These are phyloP conservation scores for Apiotrichum veenhuisii DNA, from an alignment of 1,284 basidiomycete genomes.

Conservation along the genomic window DNA sequence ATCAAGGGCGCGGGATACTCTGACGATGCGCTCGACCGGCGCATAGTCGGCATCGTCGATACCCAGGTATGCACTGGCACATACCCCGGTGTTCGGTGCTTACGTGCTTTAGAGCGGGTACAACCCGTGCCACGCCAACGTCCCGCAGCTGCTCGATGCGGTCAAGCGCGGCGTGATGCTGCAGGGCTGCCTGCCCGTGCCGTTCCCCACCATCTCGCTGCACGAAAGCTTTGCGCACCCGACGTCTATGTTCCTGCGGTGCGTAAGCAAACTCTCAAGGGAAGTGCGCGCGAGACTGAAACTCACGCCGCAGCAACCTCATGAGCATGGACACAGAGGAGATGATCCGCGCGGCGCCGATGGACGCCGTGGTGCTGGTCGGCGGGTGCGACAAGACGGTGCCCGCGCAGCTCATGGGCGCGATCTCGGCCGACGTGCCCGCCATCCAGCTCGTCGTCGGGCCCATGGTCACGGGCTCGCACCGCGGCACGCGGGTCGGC, in stretches of 20 bases:
- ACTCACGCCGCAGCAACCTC: slow-evolving; percentile 27
- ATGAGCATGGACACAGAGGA: slow-evolving; percentile 48
- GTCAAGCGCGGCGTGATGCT: slow-evolving; percentile 43
- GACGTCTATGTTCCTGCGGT: slow-evolving; percentile 45
- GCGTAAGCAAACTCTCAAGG: neutral
- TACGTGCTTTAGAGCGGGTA: slow-evolving; percentile 31
- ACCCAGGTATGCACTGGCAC: slow-evolving; percentile 24
- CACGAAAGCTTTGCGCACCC: slow-evolving; percentile 46
- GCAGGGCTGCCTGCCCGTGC: slow-evolving; percentile 38
- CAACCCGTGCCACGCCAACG: slow-evolving; percentile 47
- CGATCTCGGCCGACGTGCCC: slow-evolving; percentile 43
- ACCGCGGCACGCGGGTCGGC: slow-evolving; percentile 40
- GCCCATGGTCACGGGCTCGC: slow-evolving; percentile 45
- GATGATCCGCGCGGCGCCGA: slow-evolving; percentile 46
- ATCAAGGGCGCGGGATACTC: slow-evolving; percentile 49
- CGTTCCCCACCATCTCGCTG: slow-evolving; percentile 45
- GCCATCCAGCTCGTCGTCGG: slow-evolving; percentile 45
- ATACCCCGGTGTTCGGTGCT: neutral
- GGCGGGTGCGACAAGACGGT: slow-evolving; percentile 50
- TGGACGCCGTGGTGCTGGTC: slow-evolving; percentile 46
- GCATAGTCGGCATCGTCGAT: slow-evolving; percentile 45
- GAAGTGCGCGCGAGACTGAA: too few relatives aligned
- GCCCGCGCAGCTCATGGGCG: slow-evolving; percentile 47
- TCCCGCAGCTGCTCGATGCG: slow-evolving; percentile 39
- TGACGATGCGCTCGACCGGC: slow-evolving; percentile 44